phyloP scores from a whole-genome alignment of 78 protist species.

The Speleostelium caveatum region DNA sequence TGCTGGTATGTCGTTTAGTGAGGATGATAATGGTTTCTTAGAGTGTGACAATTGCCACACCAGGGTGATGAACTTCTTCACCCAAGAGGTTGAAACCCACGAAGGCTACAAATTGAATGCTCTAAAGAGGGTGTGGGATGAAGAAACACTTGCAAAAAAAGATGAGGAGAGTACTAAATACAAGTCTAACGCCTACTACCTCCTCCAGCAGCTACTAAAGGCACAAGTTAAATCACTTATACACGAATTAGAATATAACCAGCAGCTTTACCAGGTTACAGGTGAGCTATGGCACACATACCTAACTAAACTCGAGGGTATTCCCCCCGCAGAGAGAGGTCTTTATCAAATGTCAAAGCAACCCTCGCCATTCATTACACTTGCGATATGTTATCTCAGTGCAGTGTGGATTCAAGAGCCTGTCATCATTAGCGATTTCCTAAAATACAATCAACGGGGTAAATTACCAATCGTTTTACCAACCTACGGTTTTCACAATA shows the following conservation, averaged over 20 bases:
- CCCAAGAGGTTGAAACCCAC: slow-evolving; percentile 19
- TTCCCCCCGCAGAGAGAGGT: not conserved
- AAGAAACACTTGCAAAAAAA: not conserved
- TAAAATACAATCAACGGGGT: slow-evolving; percentile 16
- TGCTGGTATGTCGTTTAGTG: slow-evolving; percentile 12
- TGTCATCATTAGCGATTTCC: slow-evolving; percentile 11
- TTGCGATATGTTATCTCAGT: slow-evolving; percentile 13
- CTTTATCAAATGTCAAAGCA: not conserved
- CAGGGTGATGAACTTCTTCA: slow-evolving; percentile 2
- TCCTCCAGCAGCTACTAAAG: slow-evolving; percentile 17
- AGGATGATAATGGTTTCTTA: slow-evolving; percentile 30
- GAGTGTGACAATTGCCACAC: slow-evolving; percentile 34
- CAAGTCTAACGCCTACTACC: slow-evolving; percentile 45
- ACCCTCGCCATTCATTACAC: slow-evolving; percentile 42
- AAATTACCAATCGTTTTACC: not conserved
- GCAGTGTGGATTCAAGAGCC: slow-evolving; percentile 40
- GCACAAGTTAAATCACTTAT: slow-evolving; percentile 25
- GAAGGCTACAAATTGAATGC: slow-evolving; percentile 19
- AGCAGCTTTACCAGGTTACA: slow-evolving; percentile 46
- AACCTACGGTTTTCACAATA: not conserved
- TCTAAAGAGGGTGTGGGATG: not conserved
- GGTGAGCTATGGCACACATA: slow-evolving; percentile 54
- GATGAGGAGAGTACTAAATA: not conserved
- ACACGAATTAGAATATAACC: not conserved
- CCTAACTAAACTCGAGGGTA: not conserved